Percentiles rank a stretch among this genome's conserved stretches.
phyloP scores from a whole-genome alignment of 2,329 filamentous ascomycete genomes.

The Talaromyces sp. region DNA sequence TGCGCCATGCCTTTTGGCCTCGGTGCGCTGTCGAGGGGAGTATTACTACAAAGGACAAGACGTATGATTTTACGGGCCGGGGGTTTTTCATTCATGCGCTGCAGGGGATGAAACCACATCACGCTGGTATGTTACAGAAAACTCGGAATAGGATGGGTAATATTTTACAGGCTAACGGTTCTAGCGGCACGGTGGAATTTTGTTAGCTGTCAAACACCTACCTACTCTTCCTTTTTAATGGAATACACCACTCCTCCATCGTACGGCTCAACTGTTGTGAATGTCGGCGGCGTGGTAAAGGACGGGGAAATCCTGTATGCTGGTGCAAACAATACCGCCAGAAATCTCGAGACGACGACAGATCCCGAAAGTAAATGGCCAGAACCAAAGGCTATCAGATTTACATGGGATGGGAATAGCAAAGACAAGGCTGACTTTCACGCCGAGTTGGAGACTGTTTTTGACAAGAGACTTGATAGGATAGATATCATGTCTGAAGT shows the following conservation, averaged over 20 bases:
- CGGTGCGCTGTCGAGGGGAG: slow-evolving; percentile 74
- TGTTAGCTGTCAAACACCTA: slow-evolving; percentile 80
- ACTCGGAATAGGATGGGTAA: neutral
- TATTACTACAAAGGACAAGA: slow-evolving; percentile 75
- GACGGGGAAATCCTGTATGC: slow-evolving; percentile 75
- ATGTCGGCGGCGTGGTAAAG: slow-evolving; percentile 74
- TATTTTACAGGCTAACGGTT: neutral
- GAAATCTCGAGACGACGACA: slow-evolving; percentile 63
- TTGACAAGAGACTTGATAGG: slow-evolving; percentile 64
- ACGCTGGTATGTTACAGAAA: slow-evolving; percentile 57
- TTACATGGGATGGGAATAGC: slow-evolving; percentile 70
- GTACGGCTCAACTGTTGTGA: slow-evolving; percentile 79
- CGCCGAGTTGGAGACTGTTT: slow-evolving; percentile 66
- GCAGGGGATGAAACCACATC: slow-evolving; percentile 99
- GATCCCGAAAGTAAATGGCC: slow-evolving; percentile 84
- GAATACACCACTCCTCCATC: slow-evolving; percentile 91
- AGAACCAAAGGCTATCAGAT: slow-evolving; percentile 70
- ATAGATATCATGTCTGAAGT: slow-evolving; percentile 97
- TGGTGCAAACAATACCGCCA: slow-evolving; percentile 58
- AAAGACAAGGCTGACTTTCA: slow-evolving; percentile 70
- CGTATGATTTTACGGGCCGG: slow-evolving; percentile 73
- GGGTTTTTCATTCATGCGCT: slow-evolving; percentile 79
- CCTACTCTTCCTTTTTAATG: slow-evolving; percentile 87
- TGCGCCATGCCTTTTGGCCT: slow-evolving; percentile 94
- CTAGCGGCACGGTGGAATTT: slow-evolving; percentile 86